A percentile compares a stretch with the other conserved stretches of the same genome.
These are phyloP conservation scores for Cryptococcus sp. DNA, from an alignment of 1,284 basidiomycete genomes.

Conservation along the genomic window DNA sequence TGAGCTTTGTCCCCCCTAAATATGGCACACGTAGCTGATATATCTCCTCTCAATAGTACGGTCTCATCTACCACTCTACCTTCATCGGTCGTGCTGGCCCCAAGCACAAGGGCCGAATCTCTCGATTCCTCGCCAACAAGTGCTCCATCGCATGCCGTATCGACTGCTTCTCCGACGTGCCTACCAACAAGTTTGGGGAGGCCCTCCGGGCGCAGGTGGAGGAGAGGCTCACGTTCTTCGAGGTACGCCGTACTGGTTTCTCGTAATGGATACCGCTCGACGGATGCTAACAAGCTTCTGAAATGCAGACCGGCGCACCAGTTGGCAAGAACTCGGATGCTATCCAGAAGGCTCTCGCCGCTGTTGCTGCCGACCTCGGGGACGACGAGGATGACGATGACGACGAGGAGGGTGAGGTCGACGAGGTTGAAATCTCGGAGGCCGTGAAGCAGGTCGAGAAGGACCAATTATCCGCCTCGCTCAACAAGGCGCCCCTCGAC, in stretches of 20 bases:
- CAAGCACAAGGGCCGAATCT: conserved; percentile 97
- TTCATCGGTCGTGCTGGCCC: conserved; percentile 94
- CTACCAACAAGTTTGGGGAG: conserved; percentile 91
- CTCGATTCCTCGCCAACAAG: conserved; percentile 97
- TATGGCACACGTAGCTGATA: background rate
- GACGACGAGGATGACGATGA: conserved; percentile 68
- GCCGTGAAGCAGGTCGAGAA: conserved; percentile 53
- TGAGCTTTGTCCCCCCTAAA: conserved; percentile 39
- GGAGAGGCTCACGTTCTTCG: conserved; percentile 92
- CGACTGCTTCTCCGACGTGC: conserved; percentile 90
- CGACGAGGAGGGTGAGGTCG: conserved; percentile 55
- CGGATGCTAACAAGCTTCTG: background rate
- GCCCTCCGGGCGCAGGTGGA: conserved; percentile 92
- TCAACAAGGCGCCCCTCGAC: conserved; percentile 27
- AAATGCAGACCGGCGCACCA: conserved; percentile 61
- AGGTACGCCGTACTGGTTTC: conserved; percentile 50
- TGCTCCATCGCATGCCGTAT: conserved; percentile 97
- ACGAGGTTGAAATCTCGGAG: conserved; percentile 37
- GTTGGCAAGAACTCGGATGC: conserved; percentile 83
- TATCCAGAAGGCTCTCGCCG: conserved; percentile 80
- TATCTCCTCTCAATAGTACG: conserved; percentile 61
- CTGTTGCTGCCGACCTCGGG: conserved; percentile 64
- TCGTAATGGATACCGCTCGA: background rate
- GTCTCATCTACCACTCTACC: conserved; percentile 86
- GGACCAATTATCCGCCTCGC: conserved; percentile 52